These are phyloP conservation scores for Russula virescens DNA, from an alignment of 768 basidiomycete genomes.

Conservation along the genomic window DNA sequence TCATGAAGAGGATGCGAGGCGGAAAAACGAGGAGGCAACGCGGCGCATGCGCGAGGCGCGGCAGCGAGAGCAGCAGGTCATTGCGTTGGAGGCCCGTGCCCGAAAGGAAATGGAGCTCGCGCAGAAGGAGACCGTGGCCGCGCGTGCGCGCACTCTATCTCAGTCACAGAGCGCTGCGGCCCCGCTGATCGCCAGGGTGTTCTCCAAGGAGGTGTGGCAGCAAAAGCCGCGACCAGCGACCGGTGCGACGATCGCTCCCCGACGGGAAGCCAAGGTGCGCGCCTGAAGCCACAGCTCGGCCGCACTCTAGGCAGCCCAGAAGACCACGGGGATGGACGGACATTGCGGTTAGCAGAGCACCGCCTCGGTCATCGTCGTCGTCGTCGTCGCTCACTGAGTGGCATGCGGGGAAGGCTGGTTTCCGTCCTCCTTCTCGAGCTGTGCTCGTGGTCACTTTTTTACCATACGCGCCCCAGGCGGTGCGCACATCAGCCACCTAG, in stretches of 20 bases:
- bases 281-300: neutral
- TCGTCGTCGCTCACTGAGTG: neutral
- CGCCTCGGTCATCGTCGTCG: neutral
- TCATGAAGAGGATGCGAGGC: conserved; percentile 14
- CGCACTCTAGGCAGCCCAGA: neutral
- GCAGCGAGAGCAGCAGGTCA: conserved; percentile 12
- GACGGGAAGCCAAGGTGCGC: conserved; percentile 15
- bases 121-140: conserved; percentile 4
- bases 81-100: conserved; percentile 1
- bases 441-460: conserved; percentile 7
- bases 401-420: conserved; percentile 9
- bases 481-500: neutral
- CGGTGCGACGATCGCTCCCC: neutral
- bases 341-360: conserved; percentile 7
- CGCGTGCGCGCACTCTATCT: neutral
- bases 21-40: conserved; percentile 16
- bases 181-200: conserved; percentile 2
- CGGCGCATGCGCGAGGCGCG: conserved; percentile 14
- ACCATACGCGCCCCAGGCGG: conserved; percentile 10
- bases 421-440: conserved; percentile 10
- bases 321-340: conserved; percentile 1
- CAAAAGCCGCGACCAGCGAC: neutral
- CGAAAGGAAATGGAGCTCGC: conserved; percentile 8
- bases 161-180: neutral
- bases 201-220: conserved; percentile 9